These are phyloP conservation scores for Plasmodium berghei DNA, from an alignment of 169 alveolate genomes.

Conservation along the genomic window DNA sequence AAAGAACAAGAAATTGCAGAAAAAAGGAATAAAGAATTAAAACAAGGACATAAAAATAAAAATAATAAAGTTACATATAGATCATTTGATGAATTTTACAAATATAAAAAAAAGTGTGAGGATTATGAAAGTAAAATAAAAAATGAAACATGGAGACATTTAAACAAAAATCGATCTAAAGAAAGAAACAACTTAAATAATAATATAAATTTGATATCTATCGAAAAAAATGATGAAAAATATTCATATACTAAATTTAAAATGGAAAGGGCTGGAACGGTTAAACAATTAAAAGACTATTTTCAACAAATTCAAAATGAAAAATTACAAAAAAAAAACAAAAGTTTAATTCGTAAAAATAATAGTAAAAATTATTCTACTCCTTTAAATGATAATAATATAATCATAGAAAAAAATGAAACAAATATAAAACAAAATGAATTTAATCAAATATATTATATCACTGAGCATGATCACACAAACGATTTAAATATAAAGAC, in stretches of 20 bases:
- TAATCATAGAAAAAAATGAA: neutral
- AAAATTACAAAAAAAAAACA: conserved; percentile 34
- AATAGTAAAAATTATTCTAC: neutral
- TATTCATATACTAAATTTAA: conserved; percentile 65
- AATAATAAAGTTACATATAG: conserved; percentile 36
- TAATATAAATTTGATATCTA: neutral
- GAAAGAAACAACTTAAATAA: neutral
- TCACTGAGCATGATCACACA: neutral
- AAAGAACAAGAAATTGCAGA: conserved; percentile 55
- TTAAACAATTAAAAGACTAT: conserved; percentile 65
- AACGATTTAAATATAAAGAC: neutral
- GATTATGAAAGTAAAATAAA: conserved; percentile 39
- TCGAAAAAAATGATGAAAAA: conserved; percentile 6
- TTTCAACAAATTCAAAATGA: conserved; percentile 58
- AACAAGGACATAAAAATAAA: conserved; percentile 1
- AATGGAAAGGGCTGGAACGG: conserved; percentile 68
- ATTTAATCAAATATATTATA: neutral
- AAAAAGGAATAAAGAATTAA: conserved; percentile 4
- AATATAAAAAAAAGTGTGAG: conserved; percentile 54
- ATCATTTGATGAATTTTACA: conserved; percentile 71
- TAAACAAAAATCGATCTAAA: neutral
- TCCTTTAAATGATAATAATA: neutral
- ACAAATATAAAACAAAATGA: neutral
- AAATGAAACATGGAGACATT: conserved; percentile 30
- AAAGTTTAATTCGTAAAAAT: conserved; percentile 14